Percentiles rank a stretch among this genome's conserved stretches.
phyloP scores from a whole-genome alignment of 495 filamentous ascomycete genomes.

The Staphylotrichum tortipilum region DNA sequence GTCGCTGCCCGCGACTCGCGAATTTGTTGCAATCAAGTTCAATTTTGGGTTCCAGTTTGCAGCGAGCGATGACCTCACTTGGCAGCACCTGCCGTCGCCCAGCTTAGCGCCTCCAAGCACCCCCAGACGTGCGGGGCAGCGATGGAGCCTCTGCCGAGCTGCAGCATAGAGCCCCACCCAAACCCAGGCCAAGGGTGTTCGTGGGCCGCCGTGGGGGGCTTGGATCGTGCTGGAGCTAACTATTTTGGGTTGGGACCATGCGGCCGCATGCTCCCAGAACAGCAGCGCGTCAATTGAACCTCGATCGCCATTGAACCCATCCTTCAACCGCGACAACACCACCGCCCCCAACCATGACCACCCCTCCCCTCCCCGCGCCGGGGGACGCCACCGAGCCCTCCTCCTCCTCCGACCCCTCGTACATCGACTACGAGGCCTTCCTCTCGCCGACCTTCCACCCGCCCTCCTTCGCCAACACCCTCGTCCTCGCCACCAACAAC shows the following conservation, averaged over 20 bases:
- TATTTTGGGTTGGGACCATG: too few species aligned
- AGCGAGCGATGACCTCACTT: constrained; percentile 16
- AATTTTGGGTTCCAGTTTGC: too few species aligned
- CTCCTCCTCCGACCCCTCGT: too few species aligned
- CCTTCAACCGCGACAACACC: background rate
- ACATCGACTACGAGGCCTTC: constrained; percentile 95
- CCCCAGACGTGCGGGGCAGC: constrained; percentile 3
- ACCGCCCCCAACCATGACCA: background rate
- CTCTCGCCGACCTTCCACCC: constrained; percentile 76
- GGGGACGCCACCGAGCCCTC: constrained; percentile 43
- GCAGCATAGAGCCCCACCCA: background rate
- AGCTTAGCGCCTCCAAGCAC: too few species aligned
- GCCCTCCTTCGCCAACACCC: constrained; percentile 71
- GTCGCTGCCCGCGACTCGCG: too few species aligned
- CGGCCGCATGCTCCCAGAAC: too few species aligned
- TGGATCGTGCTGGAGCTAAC: background rate
- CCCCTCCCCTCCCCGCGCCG: constrained; percentile 13
- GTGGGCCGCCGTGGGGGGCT: background rate
- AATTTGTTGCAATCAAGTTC: too few species aligned
- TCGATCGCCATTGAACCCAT: too few species aligned
- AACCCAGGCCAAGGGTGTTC: too few species aligned
- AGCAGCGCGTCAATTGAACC: too few species aligned
- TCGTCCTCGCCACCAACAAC: constrained; percentile 87
- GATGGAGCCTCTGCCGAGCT: constrained; percentile 5
- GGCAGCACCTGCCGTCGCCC: background rate